Evolutionary conservation across 129 eudicot species (phyloP), one percentile per base, ranked within the genome.

Genomic region (Cynara cardunculus): DNA sequence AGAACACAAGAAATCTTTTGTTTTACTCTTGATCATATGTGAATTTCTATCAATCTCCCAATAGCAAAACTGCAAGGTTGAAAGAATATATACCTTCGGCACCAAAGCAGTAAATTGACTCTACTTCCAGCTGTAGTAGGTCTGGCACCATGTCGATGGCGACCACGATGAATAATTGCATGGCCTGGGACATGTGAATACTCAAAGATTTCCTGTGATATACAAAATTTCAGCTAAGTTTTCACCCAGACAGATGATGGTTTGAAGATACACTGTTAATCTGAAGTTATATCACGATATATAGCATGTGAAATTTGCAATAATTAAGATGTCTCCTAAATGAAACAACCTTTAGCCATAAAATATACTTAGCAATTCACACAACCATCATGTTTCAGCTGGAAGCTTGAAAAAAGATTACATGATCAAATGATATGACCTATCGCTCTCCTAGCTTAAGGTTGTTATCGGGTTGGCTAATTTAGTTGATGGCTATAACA

Each of bases 121-220:
- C 99, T 89, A 65, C 83, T 77, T 66, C 99, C 99, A 53, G 87
- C 66, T 71, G 91, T 90, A 65, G 94, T 95, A 66, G 97, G 93
- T 85, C 99, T 85, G 65, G 97, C 99, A 82, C 96, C 97, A 88
- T 95, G 97, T 26, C 97, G 89, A 81, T 92, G 97, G 72, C 97
- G 99, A 76, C 99, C 99, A 21, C 97, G 90, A 70, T 95, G 99
- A 78, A 95, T 89, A 82, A 95, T 74, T 59, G 97, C 99, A 73
- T 82, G 89, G 31, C 97, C 96, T 0, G 94, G 93, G 49, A 90
- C 84, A 88, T 95, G 99, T 10, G 90, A 73, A 81, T 95, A 95
- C 76, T 95, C 96, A 59, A 89, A 85, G 19, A 88, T 85, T 79
- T 95, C 99, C 99, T 95, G 81, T 80, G 67, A 73, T 72, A 44